Conservation (phyloP, 495 filamentous ascomycete genomes). For the Aspergillus incahuasiensis region DNA sequence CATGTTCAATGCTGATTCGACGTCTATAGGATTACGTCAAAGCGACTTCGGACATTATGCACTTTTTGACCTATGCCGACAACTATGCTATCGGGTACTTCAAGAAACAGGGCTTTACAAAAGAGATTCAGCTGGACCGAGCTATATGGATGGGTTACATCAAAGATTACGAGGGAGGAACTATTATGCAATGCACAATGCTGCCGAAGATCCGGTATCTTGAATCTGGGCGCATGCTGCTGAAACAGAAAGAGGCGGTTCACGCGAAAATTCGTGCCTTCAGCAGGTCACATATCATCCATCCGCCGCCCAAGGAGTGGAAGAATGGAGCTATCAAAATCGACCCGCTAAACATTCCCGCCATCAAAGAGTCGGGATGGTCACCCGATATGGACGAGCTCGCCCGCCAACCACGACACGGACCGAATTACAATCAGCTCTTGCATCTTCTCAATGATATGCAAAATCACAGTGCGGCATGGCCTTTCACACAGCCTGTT, state of each 20-base stretch:
- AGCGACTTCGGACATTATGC: constrained; percentile 93
- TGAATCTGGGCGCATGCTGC: constrained; percentile 87
- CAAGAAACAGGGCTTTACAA: constrained; percentile 98
- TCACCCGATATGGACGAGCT: constrained; percentile 96
- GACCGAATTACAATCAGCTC: constrained; percentile 91
- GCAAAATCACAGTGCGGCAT: constrained; percentile 85
- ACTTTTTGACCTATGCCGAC: constrained; percentile 97
- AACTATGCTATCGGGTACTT: constrained; percentile 99
- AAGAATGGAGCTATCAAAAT: constrained; percentile 64
- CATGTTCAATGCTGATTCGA: constrained; percentile 13
- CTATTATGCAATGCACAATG: constrained; percentile 99
- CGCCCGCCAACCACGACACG: constrained; percentile 92
- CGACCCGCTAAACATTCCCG: constrained; percentile 74
- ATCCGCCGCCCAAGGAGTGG: constrained; percentile 81
- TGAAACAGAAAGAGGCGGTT: constrained; percentile 94
- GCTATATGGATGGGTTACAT: constrained; percentile 99
- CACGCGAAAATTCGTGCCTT: constrained; percentile 91
- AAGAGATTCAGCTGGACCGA: constrained; percentile 90
- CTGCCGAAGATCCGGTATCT: constrained; percentile 91
- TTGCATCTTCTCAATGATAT: constrained; percentile 90
- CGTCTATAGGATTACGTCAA: constrained; percentile 78
- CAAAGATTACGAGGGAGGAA: constrained; percentile 98
- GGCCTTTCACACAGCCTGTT: constrained; percentile 93
- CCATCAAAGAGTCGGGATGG: constrained; percentile 89
- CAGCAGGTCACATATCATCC: constrained; percentile 81